phyloP scores from a whole-genome alignment of 192 early-diverging fungal species.

The Obelidium mucronatum region DNA sequence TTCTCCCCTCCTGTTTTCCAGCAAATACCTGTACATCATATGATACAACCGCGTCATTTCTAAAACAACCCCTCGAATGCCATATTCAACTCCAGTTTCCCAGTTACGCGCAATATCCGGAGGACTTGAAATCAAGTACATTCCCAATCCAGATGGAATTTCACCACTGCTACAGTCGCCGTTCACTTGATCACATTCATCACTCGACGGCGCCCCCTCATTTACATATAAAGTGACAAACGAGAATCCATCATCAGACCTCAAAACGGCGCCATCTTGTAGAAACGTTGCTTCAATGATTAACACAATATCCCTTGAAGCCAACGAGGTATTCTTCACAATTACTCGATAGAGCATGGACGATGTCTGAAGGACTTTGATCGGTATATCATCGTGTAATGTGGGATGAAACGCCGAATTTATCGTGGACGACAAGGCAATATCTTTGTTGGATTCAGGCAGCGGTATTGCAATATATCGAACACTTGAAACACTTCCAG shows the following conservation, averaged over 20 bases:
- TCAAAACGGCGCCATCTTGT: neutral
- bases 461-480: slow-evolving; percentile 15
- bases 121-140: neutral
- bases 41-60: slow-evolving; percentile 28
- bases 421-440: neutral
- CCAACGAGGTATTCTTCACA: neutral
- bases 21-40: neutral
- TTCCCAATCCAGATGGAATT: too few species aligned
- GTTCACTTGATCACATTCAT: slow-evolving; percentile 1
- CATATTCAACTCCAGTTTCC: neutral
- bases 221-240: slow-evolving; percentile 10
- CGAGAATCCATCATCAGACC: neutral
- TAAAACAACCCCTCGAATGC: neutral
- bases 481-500: neutral
- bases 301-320: neutral
- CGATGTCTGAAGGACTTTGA: slow-evolving; percentile 1
- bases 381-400: neutral
- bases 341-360: neutral
- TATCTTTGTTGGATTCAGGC: slow-evolving; percentile 2
- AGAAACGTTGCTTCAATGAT: slow-evolving; percentile 8
- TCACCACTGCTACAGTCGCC: too few species aligned
- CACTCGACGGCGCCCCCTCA: neutral
- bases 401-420: neutral
- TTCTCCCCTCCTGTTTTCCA: neutral
- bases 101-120: neutral